phyloP scores from a whole-genome alignment of 805 yeast species.

The Jamesozyma hellenica region DNA sequence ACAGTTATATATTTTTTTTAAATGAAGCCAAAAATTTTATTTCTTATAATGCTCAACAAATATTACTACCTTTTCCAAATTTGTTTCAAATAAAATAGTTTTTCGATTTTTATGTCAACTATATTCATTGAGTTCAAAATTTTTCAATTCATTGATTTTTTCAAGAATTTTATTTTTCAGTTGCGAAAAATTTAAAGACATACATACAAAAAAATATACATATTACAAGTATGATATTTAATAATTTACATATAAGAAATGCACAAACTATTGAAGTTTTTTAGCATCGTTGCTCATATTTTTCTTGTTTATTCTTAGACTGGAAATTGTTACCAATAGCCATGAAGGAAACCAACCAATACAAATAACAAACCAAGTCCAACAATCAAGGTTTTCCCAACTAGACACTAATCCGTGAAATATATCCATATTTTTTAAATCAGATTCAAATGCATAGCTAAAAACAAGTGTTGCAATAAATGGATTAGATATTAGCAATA shows the following conservation, averaged over 20 bases:
- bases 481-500: slow-evolving; percentile 45
- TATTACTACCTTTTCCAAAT: too few relatives aligned
- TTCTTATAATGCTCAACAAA: too few relatives aligned
- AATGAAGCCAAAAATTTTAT: too few relatives aligned
- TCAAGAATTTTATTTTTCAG: too few relatives aligned
- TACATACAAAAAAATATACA: too few relatives aligned
- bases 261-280: slow-evolving; percentile 1
- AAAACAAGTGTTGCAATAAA: slow-evolving; percentile 30
- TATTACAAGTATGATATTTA: too few relatives aligned
- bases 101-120: too few relatives aligned
- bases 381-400: slow-evolving; percentile 61
- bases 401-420: slow-evolving; percentile 47
- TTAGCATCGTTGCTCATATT: neutral
- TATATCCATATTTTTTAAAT: slow-evolving; percentile 30
- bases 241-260: neutral
- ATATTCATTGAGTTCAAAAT: too few relatives aligned
- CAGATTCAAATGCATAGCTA: slow-evolving; percentile 26
- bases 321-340: slow-evolving; percentile 36
- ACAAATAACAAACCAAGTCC: slow-evolving; percentile 74
- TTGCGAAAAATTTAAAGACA: too few relatives aligned
- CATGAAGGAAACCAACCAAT: slow-evolving; percentile 81
- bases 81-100: too few relatives aligned
- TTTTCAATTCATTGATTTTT: too few relatives aligned
- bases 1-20: too few relatives aligned
- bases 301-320: slow-evolving; percentile 1